Evolutionary conservation across 2,329 filamentous ascomycete genomes (phyloP), one percentile per base, ranked within the genome.

Genomic region (Aspergillus pseudonomiae): DNA sequence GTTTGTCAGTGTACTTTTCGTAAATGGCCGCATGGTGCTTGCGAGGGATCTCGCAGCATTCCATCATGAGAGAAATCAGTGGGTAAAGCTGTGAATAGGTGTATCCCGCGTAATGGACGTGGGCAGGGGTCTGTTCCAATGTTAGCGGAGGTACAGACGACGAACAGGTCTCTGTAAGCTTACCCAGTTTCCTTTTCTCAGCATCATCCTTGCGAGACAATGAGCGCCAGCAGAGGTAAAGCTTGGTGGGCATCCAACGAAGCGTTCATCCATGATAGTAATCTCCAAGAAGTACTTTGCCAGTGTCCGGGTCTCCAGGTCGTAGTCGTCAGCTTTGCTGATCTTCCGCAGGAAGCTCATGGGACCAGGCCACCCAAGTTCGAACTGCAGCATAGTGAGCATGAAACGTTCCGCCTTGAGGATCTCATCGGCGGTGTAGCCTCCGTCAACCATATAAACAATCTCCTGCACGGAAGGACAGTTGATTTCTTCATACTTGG

Each of bases 401-500:
- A 99, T 99, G 82, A 97, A 98, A 14, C 94, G 90, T 80, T 99
- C 95, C 0, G 95, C 95, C 82, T 98, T 97, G 68, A 98, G 86
- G 62, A 99, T 94, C 81, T 98, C 95, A 62, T 97, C 94, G 19
- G 87, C 85, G 3, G 86, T 91, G 80, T 97, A 99, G 61, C 93
- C 93, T 50, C 89, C 87, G 75, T 99, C 95, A 46, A 99, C 95
- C 94, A 99, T 98, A 83, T 94, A 98, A 64, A 97, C 91, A 73
- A 99, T 96, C 82, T 99, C 95, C 65, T 91, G 87, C 26, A 99
- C 89, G 0, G 94, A 97, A 28, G 94, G 95, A 78, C 94, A 97
- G 79, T 97, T 96, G 82, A 99, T 97, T 81, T 99, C 95, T 79
- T 99, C 95, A 75, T 97, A 99, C 81, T 99, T 99, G 71, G 95